These are phyloP conservation scores for Colletotrichum sidae DNA, from an alignment of 2,329 filamentous ascomycete species.

Conservation along the genomic window DNA sequence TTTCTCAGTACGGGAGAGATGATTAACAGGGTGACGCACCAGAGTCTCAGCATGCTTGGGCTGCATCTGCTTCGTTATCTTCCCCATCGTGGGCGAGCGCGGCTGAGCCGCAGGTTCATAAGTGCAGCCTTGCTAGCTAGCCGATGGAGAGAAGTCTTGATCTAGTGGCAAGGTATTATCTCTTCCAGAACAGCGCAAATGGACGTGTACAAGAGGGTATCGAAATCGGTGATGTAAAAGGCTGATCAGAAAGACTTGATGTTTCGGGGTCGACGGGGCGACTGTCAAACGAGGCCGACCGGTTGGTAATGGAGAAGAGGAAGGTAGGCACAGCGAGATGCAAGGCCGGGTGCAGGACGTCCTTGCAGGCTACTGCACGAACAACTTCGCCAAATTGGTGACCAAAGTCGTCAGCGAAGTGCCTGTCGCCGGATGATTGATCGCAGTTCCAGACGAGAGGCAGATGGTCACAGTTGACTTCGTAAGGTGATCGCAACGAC, in stretches of 20 bases:
- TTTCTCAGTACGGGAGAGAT: constrained; percentile 5
- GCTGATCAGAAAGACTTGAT: background rate
- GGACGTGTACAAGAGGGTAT: constrained; percentile 12
- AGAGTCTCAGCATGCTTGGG: constrained; percentile 75
- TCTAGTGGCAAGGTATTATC: constrained; percentile 22
- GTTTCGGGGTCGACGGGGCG: background rate
- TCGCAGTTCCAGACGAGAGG: constrained; percentile 13
- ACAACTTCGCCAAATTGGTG: constrained; percentile 46
- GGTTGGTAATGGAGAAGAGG: constrained; percentile 29
- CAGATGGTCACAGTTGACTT: constrained; percentile 10
- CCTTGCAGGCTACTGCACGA: constrained; percentile 41
- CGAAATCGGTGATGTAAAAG: constrained; percentile 11
- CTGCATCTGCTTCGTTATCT: constrained; percentile 76
- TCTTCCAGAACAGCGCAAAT: constrained; percentile 28
- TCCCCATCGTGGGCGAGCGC: constrained; percentile 72
- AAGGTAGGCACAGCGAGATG: constrained; percentile 40
- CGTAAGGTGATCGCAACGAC: constrained; percentile 24
- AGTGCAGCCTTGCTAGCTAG: constrained; percentile 40
- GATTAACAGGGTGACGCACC: constrained; percentile 57
- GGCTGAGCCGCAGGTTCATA: constrained; percentile 66
- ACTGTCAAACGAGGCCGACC: constrained; percentile 13
- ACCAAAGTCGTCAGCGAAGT: constrained; percentile 4
- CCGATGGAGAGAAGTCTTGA: constrained; percentile 23
- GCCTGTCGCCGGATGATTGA: constrained; percentile 9
- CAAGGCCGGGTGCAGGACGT: constrained; percentile 56